Evolutionary conservation across 2,329 filamentous ascomycete species (phyloP).

Genomic region (Penicillium sp.): DNA sequence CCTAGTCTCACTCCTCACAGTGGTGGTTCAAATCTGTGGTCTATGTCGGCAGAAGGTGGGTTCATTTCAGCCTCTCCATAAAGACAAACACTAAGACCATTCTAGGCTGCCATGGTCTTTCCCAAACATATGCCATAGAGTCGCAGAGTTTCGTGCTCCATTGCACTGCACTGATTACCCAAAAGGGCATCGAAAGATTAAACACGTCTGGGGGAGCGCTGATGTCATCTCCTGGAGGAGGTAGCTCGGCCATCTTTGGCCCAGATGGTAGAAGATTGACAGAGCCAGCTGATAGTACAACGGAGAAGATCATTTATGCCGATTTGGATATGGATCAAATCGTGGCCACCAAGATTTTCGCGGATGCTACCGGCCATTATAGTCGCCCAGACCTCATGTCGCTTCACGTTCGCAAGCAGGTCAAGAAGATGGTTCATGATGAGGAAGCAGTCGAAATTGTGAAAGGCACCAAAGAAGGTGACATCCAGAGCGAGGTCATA

Average conservation of each 20-base stretch:
- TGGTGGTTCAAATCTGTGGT: constrained; percentile 26
- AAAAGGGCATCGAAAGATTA: constrained; percentile 47
- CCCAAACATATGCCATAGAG: constrained; percentile 60
- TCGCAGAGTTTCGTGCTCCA: constrained; percentile 57
- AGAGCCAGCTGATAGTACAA: constrained; percentile 32
- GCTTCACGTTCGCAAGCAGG: neutral
- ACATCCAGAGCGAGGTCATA: too few relatives aligned
- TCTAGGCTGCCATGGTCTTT: constrained; percentile 42
- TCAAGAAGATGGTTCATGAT: constrained; percentile 5
- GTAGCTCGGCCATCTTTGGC: constrained; percentile 50
- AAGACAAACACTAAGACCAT: neutral
- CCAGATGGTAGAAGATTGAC: constrained; percentile 53
- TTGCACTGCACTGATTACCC: constrained; percentile 49
- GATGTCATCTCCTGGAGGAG: constrained; percentile 44
- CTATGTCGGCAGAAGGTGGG: constrained; percentile 32
- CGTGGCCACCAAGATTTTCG: constrained; percentile 28
- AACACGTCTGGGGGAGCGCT: constrained; percentile 43
- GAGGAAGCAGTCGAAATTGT: neutral
- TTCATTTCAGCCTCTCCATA: neutral
- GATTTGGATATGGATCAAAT: constrained; percentile 50
- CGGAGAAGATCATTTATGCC: constrained; percentile 51
- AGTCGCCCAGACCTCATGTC: constrained; percentile 14
- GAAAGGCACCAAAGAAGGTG: neutral
- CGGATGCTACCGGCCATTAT: constrained; percentile 6
- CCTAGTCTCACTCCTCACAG: constrained; percentile 32